Evolutionary conservation across 208 protist species (phyloP), one percentile per base, ranked within the genome.

Genomic region (Porcisia deanei): DNA sequence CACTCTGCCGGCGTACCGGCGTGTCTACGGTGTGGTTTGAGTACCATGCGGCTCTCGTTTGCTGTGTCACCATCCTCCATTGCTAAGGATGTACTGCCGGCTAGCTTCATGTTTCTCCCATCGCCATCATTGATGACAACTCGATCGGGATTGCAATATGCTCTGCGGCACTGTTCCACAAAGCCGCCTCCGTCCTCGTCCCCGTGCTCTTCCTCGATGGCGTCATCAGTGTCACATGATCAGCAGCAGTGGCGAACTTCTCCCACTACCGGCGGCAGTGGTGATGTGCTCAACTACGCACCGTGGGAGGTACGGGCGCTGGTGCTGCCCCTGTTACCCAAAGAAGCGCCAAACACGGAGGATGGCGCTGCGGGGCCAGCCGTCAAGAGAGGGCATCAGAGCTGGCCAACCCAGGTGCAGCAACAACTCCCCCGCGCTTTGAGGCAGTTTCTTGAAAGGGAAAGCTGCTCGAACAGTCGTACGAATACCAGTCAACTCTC

Each of bases 261-360:
- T 57, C 8, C 47, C 25, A 12, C 47, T 22, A 3, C 3, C 0
- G 30, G 7, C 12, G 47, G 25, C 18, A 12, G 25, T 57, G 25
- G 12, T 41, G 45, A 37, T 18, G n/a, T 41, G 66, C 25, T 34
- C 49, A 20, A 66, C n/a, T 94, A 90, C 71, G 85, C 82, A 14
- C 85, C 83, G 45, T 91, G 84, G 81, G 89, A 94, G 71, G 80
- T 94, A 41, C 74, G 84, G 16, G 87, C 81, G 43, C 43, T 94
- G 18, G 73, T 93, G 30, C 74, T 88, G 43, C 70, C 85, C 8
- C 81, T 88, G 16, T 63, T 91, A 39, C 87, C 88, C 47, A 53
- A 25, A 43, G 66, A 54, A 7, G 30, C n/a, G 3, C 20, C 25
- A 54, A 10, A 5, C 49, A 58, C 47, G 37, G 47, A 57, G 66